phyloP scores from a whole-genome alignment of 2,329 filamentous ascomycete genomes.

The Fusarium papillatum region DNA sequence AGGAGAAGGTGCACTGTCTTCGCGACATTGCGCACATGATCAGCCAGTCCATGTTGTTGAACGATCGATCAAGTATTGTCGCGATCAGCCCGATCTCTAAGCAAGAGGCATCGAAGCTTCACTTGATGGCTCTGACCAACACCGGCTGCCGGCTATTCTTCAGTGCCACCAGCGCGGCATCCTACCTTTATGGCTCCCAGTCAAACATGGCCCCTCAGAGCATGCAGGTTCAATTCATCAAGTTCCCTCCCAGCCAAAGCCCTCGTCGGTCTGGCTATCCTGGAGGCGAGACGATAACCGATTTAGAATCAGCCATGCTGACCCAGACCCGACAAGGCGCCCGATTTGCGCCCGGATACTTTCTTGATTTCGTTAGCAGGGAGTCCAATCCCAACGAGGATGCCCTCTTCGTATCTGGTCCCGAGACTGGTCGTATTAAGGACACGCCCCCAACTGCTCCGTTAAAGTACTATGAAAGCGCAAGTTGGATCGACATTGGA shows the following conservation, averaged over 20 bases:
- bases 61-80: constrained; percentile 79
- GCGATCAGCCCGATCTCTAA: constrained; percentile 88
- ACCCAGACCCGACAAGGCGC: constrained; percentile 64
- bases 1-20: constrained; percentile 71
- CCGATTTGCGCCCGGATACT: constrained; percentile 89
- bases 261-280: constrained; percentile 47
- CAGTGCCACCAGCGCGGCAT: constrained; percentile 86
- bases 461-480: constrained; percentile 81
- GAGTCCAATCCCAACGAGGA: constrained; percentile 73
- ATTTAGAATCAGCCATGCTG: constrained; percentile 64
- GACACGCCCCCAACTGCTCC: constrained; percentile 64
- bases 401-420: constrained; percentile 85
- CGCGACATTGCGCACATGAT: constrained; percentile 90
- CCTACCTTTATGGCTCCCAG: constrained; percentile 72
- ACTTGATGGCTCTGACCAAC: constrained; percentile 90
- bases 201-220: constrained; percentile 82
- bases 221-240: constrained; percentile 98
- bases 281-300: constrained; percentile 56
- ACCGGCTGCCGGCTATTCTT: constrained; percentile 94
- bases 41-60: constrained; percentile 78
- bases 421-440: constrained; percentile 90
- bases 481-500: constrained; percentile 82
- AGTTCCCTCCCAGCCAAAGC: constrained; percentile 79
- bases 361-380: constrained; percentile 84
- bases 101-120: constrained; percentile 84